phyloP scores from a whole-genome alignment of 345 rosid species.

The Odontarrhena argentea region DNA sequence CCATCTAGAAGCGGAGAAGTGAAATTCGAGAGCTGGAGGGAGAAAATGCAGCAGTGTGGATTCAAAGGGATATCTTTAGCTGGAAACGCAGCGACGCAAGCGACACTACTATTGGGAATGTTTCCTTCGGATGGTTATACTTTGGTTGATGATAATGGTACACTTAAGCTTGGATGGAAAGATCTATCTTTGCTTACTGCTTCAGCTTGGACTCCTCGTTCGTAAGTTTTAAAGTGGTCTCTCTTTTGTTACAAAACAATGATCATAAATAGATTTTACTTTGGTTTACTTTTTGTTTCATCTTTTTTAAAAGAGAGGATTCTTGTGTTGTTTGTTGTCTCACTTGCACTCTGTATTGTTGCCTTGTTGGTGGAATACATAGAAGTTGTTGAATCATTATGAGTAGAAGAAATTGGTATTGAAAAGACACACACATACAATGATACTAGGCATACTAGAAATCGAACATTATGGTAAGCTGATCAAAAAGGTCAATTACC shows the following conservation, averaged over 20 bases:
- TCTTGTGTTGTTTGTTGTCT: slow-evolving; percentile 12
- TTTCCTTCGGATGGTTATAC: slow-evolving; percentile 96
- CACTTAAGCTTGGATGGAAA: slow-evolving; percentile 97
- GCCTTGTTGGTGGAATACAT: slow-evolving; percentile 21
- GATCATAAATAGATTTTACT: slow-evolving; percentile 26
- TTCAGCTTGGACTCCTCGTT: slow-evolving; percentile 92
- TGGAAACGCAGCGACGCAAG: slow-evolving; percentile 93
- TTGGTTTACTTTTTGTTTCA: slow-evolving; percentile 15
- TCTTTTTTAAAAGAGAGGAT: slow-evolving; percentile 19
- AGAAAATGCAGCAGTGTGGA: slow-evolving; percentile 82
- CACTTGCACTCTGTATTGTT: slow-evolving; percentile 20
- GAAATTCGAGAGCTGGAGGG: slow-evolving; percentile 92
- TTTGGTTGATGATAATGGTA: slow-evolving; percentile 87
- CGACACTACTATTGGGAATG: slow-evolving; percentile 86
- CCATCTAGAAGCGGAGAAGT: slow-evolving; percentile 73
- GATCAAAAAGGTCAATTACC: neutral
- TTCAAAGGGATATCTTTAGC: slow-evolving; percentile 81
- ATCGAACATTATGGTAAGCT: neutral
- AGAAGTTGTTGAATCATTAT: slow-evolving; percentile 15
- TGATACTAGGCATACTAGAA: neutral
- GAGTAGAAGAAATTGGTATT: slow-evolving; percentile 4
- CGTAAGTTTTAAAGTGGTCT: slow-evolving; percentile 5
- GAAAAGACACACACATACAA: neutral
- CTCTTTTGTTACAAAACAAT: slow-evolving; percentile 18
- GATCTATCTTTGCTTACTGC: slow-evolving; percentile 98